These are phyloP conservation scores for Malassezia globosa DNA, from an alignment of 1,284 basidiomycete genomes.

Conservation along the genomic window DNA sequence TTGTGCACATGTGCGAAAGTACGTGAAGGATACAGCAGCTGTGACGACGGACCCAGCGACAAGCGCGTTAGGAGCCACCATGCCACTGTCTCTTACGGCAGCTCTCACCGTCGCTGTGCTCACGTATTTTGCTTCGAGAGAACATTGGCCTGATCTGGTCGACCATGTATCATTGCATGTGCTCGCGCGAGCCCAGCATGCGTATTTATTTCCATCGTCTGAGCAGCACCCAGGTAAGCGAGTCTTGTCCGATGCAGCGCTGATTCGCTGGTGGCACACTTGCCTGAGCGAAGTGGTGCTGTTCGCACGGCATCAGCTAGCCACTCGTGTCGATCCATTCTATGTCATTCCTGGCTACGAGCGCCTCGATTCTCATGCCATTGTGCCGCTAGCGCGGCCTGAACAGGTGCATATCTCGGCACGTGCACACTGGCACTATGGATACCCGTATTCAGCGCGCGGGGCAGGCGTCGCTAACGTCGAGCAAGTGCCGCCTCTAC, in stretches of 20 bases:
- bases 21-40: conserved; percentile 9
- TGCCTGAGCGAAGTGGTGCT: conserved; percentile 26
- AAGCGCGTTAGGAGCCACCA: background rate
- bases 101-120: conserved; percentile 62
- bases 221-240: conserved; percentile 60
- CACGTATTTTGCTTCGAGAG: conserved; percentile 54
- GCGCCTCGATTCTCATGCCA: conserved; percentile 29
- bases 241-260: conserved; percentile 63
- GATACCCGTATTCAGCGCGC: conserved; percentile 33
- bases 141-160: conserved; percentile 49
- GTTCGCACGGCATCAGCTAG: background rate
- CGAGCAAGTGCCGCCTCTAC: conserved; percentile 23
- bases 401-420: background rate
- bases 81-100: conserved; percentile 49
- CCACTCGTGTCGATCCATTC: conserved; percentile 18
- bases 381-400: conserved; percentile 25
- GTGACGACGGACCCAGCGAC: too few relatives aligned
- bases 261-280: conserved; percentile 84
- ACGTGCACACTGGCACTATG: conserved; percentile 31
- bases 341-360: conserved; percentile 41
- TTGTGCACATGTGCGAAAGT: conserved; percentile 7
- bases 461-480: conserved; percentile 12
- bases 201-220: conserved; percentile 92
- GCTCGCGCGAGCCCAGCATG: conserved; percentile 77
- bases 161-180: conserved; percentile 56